Evolutionary conservation across 1,139 yeast species (phyloP), one percentile per base, ranked within the genome.

Genomic region (Geotrichum restrictum): DNA sequence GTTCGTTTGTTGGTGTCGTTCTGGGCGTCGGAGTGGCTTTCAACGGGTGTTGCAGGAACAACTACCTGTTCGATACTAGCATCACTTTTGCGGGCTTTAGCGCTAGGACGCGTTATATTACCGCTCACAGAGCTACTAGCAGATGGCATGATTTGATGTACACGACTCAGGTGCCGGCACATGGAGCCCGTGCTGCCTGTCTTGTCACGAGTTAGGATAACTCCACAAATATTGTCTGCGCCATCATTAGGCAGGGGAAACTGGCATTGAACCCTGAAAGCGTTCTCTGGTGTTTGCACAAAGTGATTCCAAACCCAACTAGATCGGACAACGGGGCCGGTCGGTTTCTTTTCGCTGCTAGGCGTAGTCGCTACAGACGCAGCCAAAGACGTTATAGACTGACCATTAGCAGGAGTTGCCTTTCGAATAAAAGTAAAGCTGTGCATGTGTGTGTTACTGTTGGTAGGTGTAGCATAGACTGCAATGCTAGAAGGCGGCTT

Each of bases 221-320:
- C 55, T 13, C 57, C 57, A 24, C 57, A 54, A 19, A 52, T 54
- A 18, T 50, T 29, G 29, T 44, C 47, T 13, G 6, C 5, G 11
- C 51, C 53, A 2, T 32, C 39, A 5, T 42, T 27, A 10, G 55
- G 38, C 36, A 42, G 29, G 14, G 55, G 55, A 19, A 37, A 48
- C 39, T 46, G 55, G 46, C 57, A 54, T 22, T 54, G 55, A 11
- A 54, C 57, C 3, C 57, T 36, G 49, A 52, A 52, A 8, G 55
- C 53, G 37, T 51, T 54, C 16, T 51, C 57, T 6, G 55, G 55
- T 4, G 51, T 49, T 29, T 52, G 55, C 21, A 52, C 52, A 45
- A 54, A 54, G 31, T 45, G 53, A 16, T 52, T 51, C 57, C 57
- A 54, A 7, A 54, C 57, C 57, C 57, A 54, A 22, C 55, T 51